Evolutionary conservation across 2,329 filamentous ascomycete genomes (phyloP).

Genomic region (Colletotrichum cordylinicola): DNA sequence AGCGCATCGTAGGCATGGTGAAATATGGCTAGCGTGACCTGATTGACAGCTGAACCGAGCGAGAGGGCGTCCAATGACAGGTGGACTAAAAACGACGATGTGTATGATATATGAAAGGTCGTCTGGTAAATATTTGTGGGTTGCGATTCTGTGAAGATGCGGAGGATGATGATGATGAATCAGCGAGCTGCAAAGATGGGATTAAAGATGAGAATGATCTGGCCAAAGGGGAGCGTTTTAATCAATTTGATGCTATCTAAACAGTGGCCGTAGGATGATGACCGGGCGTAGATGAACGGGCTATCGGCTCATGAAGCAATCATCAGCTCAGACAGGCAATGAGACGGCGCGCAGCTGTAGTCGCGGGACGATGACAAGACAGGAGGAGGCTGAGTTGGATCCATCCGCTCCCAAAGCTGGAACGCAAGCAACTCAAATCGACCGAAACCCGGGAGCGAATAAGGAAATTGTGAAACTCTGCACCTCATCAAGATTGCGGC

Average conservation of each 20-base stretch:
- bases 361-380: conserved; percentile 20
- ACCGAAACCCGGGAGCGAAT: conserved; percentile 2
- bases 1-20: conserved; percentile 49
- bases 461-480: conserved; percentile 19
- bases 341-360: conserved; percentile 10
- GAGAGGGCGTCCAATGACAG: neutral
- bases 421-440: conserved; percentile 1
- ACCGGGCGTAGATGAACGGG: conserved; percentile 1
- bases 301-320: conserved; percentile 11
- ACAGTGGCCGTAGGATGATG: neutral
- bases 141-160: neutral
- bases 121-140: neutral
- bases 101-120: neutral
- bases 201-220: neutral
- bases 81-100: neutral
- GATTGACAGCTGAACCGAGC: neutral
- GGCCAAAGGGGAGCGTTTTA: conserved; percentile 17
- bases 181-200: neutral
- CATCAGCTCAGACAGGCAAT: conserved; percentile 23
- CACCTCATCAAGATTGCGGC: conserved; percentile 14
- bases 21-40: neutral
- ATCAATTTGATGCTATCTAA: conserved; percentile 11
- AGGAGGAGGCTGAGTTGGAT: conserved; percentile 17
- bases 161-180: conserved; percentile 1
- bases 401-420: neutral